Conservation (phyloP, 257 asterid genomes). For the Leptodermis oblonga region DNA sequence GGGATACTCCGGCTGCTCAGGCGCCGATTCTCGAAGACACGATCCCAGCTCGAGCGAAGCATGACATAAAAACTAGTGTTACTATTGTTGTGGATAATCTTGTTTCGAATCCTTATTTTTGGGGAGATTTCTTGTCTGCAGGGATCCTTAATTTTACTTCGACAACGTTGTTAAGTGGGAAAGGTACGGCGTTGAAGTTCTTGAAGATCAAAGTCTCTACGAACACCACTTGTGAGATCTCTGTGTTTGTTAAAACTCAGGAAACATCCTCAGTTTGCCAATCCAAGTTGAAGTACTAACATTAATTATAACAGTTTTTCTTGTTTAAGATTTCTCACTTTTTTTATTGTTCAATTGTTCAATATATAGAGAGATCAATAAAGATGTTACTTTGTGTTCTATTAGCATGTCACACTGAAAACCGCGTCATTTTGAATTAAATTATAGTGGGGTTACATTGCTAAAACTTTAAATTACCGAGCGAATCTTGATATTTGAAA, state of each 20-base stretch:
- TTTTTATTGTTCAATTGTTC: too few species aligned
- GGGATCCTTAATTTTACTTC: slow-evolving; percentile 57
- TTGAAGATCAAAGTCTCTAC: slow-evolving; percentile 40
- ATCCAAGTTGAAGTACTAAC: slow-evolving; percentile 31
- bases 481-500: too few species aligned
- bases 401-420: too few species aligned
- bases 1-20: slow-evolving; percentile 33
- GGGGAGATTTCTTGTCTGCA: slow-evolving; percentile 17
- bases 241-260: slow-evolving; percentile 27
- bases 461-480: too few species aligned
- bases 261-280: slow-evolving; percentile 40
- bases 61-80: slow-evolving; percentile 32
- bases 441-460: too few species aligned
- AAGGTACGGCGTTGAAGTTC: slow-evolving; percentile 34
- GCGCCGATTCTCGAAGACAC: slow-evolving; percentile 35
- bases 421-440: too few species aligned
- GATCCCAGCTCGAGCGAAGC: slow-evolving; percentile 46
- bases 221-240: slow-evolving; percentile 39
- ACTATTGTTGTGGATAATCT: slow-evolving; percentile 24
- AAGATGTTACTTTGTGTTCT: too few species aligned
- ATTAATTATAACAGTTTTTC: too few species aligned
- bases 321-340: too few species aligned
- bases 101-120: slow-evolving; percentile 22
- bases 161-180: slow-evolving; percentile 38
- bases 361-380: too few species aligned